phyloP scores from a whole-genome alignment of 2,329 filamentous ascomycete species.

The Onygenales sp. region DNA sequence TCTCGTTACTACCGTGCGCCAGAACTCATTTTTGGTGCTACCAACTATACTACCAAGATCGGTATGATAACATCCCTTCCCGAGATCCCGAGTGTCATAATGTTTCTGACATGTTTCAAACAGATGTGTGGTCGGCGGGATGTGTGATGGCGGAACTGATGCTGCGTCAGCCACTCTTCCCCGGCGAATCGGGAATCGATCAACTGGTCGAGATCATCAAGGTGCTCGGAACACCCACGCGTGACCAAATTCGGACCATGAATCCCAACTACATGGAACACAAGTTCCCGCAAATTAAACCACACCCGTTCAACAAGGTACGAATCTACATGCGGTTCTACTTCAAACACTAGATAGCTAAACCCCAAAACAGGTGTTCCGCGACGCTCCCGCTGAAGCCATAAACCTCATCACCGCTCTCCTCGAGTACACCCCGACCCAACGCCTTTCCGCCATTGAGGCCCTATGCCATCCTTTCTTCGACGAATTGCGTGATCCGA shows the following conservation, averaged over 20 bases:
- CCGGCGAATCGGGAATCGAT: constrained; percentile 95
- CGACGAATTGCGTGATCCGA: constrained; percentile 88
- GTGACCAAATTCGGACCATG: constrained; percentile 98
- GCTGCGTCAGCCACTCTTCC: constrained; percentile 95
- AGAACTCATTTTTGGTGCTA: constrained; percentile 96
- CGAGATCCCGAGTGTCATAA: constrained; percentile 3
- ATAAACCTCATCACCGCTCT: constrained; percentile 91
- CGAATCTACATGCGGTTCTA: neutral
- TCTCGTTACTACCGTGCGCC: constrained; percentile 97
- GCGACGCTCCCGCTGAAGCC: constrained; percentile 84
- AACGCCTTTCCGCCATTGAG: constrained; percentile 84
- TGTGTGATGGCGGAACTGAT: constrained; percentile 99
- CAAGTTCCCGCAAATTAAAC: constrained; percentile 99
- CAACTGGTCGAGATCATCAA: constrained; percentile 99
- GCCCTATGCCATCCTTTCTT: constrained; percentile 99
- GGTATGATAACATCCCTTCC: constrained; percentile 51
- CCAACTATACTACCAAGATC: constrained; percentile 99
- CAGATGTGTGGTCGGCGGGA: constrained; percentile 98
- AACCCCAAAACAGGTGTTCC: constrained; percentile 59
- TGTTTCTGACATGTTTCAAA: constrained; percentile 10
- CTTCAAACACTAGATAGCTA: neutral
- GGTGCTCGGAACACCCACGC: constrained; percentile 88
- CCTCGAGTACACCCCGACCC: constrained; percentile 93
- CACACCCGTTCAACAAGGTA: constrained; percentile 94
- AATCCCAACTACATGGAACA: constrained; percentile 99